These are phyloP conservation scores for Cylindrodendrum hubeiense DNA, from an alignment of 2,329 filamentous ascomycete genomes.

Conservation along the genomic window DNA sequence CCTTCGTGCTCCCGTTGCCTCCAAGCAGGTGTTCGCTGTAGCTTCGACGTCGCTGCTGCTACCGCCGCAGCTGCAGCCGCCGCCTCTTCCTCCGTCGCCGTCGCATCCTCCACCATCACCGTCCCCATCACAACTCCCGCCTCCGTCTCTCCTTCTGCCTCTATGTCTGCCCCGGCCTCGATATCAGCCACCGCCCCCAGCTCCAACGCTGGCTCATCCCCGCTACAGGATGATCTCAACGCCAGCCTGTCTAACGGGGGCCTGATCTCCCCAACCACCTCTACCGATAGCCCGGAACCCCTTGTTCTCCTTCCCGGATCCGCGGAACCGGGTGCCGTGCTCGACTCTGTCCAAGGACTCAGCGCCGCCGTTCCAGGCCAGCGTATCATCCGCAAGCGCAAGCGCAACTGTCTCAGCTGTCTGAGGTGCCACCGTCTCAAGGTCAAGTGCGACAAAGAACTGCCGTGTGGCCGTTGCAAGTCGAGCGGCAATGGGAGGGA, in stretches of 20 bases:
- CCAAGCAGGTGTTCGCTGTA: constrained; percentile 49
- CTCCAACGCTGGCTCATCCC: constrained; percentile 28
- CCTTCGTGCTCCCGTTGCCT: constrained; percentile 51
- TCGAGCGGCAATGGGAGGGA: constrained; percentile 50
- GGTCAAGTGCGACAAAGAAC: constrained; percentile 54
- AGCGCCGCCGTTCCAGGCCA: constrained; percentile 17
- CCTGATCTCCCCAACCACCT: constrained; percentile 46
- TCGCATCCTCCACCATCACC: constrained; percentile 28
- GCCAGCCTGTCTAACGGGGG: constrained; percentile 35
- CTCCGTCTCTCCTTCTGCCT: constrained; percentile 4
- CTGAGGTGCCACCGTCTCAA: constrained; percentile 52
- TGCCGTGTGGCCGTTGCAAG: constrained; percentile 51
- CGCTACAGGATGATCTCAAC: constrained; percentile 28
- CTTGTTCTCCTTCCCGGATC: constrained; percentile 13
- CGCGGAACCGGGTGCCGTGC: constrained; percentile 20
- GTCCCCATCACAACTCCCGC: constrained; percentile 23
- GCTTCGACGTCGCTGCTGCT: constrained; percentile 43
- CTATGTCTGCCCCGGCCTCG: constrained; percentile 3
- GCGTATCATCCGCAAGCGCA: constrained; percentile 50
- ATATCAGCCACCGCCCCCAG: constrained; percentile 8
- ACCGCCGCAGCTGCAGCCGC: constrained; percentile 28
- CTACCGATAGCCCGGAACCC: constrained; percentile 46
- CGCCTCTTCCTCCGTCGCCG: constrained; percentile 28
- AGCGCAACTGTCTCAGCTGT: constrained; percentile 52
- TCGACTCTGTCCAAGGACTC: constrained; percentile 11